Evolutionary conservation across 2,329 filamentous ascomycete species (phyloP), one percentile per base, ranked within the genome.

Genomic region (Phialocephala sp.): DNA sequence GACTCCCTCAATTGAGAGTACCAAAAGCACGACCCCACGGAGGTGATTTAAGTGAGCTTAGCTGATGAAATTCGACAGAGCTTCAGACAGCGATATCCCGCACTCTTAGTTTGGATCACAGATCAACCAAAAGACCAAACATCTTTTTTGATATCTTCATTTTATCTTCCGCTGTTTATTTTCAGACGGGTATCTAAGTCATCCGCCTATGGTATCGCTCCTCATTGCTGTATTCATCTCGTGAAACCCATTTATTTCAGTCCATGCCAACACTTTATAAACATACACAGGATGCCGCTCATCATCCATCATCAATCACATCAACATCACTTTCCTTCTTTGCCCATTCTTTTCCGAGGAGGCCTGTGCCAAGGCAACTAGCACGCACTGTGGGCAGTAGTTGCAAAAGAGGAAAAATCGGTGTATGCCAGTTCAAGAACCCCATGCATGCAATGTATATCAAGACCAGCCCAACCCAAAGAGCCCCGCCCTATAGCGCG

Each of bases 391-490:
- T 57, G 55, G 24, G 32, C 32, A 37, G 36, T 56, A 36, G 32
- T 36, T 39, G 32, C 55, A 57, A 37, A 39, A 57, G 39, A 57
- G 18, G 4, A 37, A 37, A 57, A 14, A 2, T 22, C 55, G 35
- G 20, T 57, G 32, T 57, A 57, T 57, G 36, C 54, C 54, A 32
- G 47, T 32, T 52, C 47, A 15, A 32, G 15, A 52, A 52, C 20
- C 54, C 54, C 27, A 56, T 56, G 55, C 55, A 57, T 39, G 59
- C 59, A 59, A 55, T 58, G 63, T 65, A 64, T 64, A 64, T 66
- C 57, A 66, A 66, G 61, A 35, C 59, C 59, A 43, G 41, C 50
- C 58, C 43, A 65, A 58, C 58, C 64, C 50, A 63, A 64, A 54
- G 65, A 55, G 37, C 41, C 58, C 58, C 32, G 39, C 41, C 61